A percentile compares a stretch with the other conserved stretches of the same genome.
phyloP scores from a whole-genome alignment of 352 stramenopile species.

The Globisporangium spiculum region DNA sequence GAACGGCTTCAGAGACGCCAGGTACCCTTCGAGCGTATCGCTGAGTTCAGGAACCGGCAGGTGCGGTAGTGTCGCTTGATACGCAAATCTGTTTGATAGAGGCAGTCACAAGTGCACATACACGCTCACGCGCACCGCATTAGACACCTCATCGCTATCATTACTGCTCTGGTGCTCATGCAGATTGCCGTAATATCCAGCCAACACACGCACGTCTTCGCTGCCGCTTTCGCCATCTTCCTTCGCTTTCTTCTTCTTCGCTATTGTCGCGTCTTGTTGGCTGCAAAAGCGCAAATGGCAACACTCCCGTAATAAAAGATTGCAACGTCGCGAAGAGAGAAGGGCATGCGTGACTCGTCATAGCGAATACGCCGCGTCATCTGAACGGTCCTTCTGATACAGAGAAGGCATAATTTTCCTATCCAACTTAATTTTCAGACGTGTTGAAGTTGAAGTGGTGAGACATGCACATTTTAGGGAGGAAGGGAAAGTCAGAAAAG shows the following conservation, averaged over 20 bases:
- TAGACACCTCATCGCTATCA: background rate
- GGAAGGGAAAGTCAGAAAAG: too few species aligned
- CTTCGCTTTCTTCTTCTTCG: background rate
- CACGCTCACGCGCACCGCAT: background rate
- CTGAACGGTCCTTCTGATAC: background rate
- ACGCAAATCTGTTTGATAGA: conserved; percentile 23
- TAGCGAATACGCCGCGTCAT: background rate
- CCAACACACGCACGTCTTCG: conserved; percentile 5
- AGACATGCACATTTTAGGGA: background rate
- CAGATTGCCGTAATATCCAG: background rate
- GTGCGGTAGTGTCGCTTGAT: conserved; percentile 65
- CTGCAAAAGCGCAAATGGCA: conserved; percentile 5
- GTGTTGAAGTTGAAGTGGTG: background rate
- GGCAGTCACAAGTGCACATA: background rate
- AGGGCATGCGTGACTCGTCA: background rate
- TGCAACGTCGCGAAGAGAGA: background rate
- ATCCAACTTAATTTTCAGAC: background rate
- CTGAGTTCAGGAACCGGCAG: conserved; percentile 85
- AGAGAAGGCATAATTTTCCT: background rate
- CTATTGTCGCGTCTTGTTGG: background rate
- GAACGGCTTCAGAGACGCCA: conserved; percentile 64
- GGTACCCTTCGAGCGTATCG: conserved; percentile 83
- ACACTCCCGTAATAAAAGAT: background rate
- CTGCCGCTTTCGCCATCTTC: background rate
- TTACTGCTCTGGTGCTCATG: background rate